phyloP scores from a whole-genome alignment of 768 basidiomycete species.

The Lentinula guzmanii region DNA sequence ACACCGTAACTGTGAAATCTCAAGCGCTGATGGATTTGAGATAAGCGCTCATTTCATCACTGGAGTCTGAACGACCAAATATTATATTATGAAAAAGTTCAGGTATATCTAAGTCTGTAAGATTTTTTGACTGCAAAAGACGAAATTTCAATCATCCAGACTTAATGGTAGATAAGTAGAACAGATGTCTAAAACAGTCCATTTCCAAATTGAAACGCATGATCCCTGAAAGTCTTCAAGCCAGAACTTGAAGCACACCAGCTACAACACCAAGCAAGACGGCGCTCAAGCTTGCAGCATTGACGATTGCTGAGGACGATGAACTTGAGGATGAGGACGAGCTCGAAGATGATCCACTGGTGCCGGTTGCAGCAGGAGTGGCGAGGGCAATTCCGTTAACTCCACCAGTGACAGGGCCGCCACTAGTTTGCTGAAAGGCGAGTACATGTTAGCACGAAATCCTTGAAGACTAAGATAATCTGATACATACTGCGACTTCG shows the following conservation, averaged over 20 bases:
- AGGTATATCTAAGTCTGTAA: not conserved
- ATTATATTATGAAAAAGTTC: not conserved
- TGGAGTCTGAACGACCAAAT: not conserved
- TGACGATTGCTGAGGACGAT: not conserved
- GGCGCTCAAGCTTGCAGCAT: not conserved
- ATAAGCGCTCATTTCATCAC: not conserved
- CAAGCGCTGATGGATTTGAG: not conserved
- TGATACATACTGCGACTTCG: slow-evolving; percentile 27
- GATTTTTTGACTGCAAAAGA: not conserved
- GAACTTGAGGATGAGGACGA: not conserved
- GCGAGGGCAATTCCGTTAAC: slow-evolving; percentile 22
- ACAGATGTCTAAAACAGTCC: not conserved
- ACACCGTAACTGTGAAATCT: not conserved
- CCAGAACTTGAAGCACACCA: not conserved
- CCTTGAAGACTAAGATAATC: not conserved
- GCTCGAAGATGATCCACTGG: not conserved
- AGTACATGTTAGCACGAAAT: not conserved
- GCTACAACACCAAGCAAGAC: not conserved
- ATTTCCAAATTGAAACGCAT: not conserved
- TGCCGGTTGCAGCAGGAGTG: slow-evolving; percentile 7
- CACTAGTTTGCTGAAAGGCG: slow-evolving; percentile 25
- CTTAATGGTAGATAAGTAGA: not conserved
- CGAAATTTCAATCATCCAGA: not conserved
- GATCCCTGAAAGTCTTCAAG: not conserved
- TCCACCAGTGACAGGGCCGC: slow-evolving; percentile 35